Evolutionary conservation across 2,329 filamentous ascomycete species (phyloP).

Genomic region (Tolypocladium inflatum): DNA sequence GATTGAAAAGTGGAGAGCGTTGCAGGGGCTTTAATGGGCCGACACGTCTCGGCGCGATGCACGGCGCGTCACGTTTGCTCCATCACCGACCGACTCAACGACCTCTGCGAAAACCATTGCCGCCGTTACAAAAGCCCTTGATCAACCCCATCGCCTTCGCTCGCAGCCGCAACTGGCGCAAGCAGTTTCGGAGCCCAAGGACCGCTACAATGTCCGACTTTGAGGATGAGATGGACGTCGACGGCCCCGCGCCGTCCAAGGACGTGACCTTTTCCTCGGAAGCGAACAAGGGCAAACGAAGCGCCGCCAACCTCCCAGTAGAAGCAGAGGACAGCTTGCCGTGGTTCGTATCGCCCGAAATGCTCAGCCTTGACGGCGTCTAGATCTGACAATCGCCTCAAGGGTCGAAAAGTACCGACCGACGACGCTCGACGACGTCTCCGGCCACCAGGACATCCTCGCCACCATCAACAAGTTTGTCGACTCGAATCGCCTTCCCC

Average conservation of each 20-base stretch:
- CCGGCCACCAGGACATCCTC: constrained; percentile 93
- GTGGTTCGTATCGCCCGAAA: constrained; percentile 48
- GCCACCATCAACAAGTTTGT: constrained; percentile 97
- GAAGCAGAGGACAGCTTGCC: constrained; percentile 90
- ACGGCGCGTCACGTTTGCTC: background rate
- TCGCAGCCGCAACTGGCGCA: background rate
- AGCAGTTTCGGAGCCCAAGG: background rate
- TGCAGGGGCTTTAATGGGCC: constrained; percentile 17
- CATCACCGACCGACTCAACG: background rate
- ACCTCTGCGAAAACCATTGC: background rate
- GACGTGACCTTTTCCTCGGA: constrained; percentile 63
- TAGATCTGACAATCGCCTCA: background rate
- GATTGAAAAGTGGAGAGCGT: background rate
- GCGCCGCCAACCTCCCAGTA: constrained; percentile 83
- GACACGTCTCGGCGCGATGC: constrained; percentile 19
- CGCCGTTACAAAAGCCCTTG: background rate
- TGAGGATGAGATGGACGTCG: constrained; percentile 53
- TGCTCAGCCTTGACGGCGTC: background rate
- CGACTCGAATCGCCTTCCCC: constrained; percentile 85
- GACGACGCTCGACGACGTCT: constrained; percentile 80
- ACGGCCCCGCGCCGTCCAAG: constrained; percentile 35
- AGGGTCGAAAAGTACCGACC: constrained; percentile 98
- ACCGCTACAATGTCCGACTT: constrained; percentile 44
- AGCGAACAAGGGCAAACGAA: constrained; percentile 79
- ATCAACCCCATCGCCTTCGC: background rate